Base-by-base conservation (phyloP, 2,329 filamentous ascomycete genomes). In the Aureobasidium namibiae region DNA sequence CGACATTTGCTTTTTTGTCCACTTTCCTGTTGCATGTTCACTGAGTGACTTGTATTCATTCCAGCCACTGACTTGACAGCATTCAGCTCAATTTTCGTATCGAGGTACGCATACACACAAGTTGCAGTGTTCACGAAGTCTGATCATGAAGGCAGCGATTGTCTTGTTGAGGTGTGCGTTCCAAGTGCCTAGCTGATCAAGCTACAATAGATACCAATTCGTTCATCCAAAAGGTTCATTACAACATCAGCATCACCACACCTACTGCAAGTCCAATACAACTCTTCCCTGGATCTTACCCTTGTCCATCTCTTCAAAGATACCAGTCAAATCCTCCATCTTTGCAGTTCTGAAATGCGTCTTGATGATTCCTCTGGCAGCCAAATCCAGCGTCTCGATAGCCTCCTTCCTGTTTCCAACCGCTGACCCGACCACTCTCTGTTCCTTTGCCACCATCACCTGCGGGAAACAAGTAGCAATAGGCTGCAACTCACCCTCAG, bases 351-450 rank as follows among this genome's bases (percentile, higher is more conserved):
- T 64, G 65, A 69, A 78, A 65, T 79, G 76, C 53, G 74, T 77
- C 73, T 79, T 79, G 16, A 79, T 72, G 5, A 79, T 62, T 1
- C 74, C 74, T 8, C 74, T 65, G 42, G 67, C 69, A 9, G 76
- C 76, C 65, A 79, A 73, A 23, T 78, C 73, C 65, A 80, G 63
- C 24, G 74, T 74, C 69, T 80, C 77, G 61, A 78, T 77, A 14
- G 77, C 77, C 60, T 80, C 77, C 61, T 71, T 73, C 29, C 77
- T 66, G 60, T 73, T 69, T 8, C 77, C 77, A 0, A 80, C 77
- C 26, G 77, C 75, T 4, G 71, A 69, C 3, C 77, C 77, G 1
- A 78, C 71, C 65, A 80, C 73, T 53, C 67, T 72, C 61, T 75
- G 63, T 38, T 71, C 71, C 67, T 76, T 77, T 2, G 67, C 72